Base-by-base conservation (phyloP, 2,329 filamentous ascomycete genomes). In the Xylariaceae sp. region DNA sequence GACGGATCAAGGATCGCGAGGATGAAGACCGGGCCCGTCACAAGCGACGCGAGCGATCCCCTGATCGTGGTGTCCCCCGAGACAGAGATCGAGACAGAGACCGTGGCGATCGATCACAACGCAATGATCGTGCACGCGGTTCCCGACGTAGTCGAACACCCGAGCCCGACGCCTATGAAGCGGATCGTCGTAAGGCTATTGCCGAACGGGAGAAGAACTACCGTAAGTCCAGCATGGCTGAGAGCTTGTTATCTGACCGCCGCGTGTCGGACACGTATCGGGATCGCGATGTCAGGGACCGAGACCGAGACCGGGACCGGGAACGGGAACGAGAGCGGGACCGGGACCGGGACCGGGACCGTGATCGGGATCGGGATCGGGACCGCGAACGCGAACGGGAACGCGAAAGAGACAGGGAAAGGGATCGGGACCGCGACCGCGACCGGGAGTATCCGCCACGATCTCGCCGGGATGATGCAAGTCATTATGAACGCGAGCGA, bases 131-230 rank as follows among this genome's bases (percentile, higher is more conserved):
- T 47, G 67, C 63, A 46, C 73, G 75, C 51, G 61, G 67, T 52
- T 61, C 63, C 47, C 69, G 85, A 49, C 75, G 77, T 49, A 93
- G 85, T 55, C 86, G 88, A 50, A 89, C 83, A 49, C 89, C 88
- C n/a, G 92, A 96, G 59, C 76, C 77, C 38, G 89, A 98, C 63
- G 77, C 86, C 14, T 98, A 98, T 59, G 92, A 96, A 61, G 92
- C 89, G 39, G 92, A 98, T 56, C 80, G 92, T 45, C 83, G 88
- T 51, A 92, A 90, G 59, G 90, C 90, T 27, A 89, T 92, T 54
- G 88, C 89, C 37, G 89, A 94, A 55, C 82, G 93, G 30, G 93
- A 96, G 63, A 83, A 89, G 45, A 89, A 93, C 50, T 93, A 94
- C 62, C 80, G 86, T 58, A 93, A 92, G 63, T 70, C 77, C 28